Base-by-base conservation (phyloP, 1,139 yeast genomes). In the Diutina catenulata region DNA sequence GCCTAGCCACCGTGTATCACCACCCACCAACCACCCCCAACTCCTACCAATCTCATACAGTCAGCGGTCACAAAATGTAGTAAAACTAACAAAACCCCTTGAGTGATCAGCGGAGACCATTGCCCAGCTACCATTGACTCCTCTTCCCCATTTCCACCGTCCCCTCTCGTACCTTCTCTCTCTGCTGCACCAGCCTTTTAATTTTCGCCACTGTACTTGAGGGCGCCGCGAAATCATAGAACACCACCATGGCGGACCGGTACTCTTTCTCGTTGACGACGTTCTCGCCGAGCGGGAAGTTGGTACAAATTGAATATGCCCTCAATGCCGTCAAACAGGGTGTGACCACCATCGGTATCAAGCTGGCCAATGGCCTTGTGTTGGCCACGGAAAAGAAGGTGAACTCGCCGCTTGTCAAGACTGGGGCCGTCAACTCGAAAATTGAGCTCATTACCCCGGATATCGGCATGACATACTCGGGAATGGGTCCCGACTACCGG, bases 401-500 rank as follows among this genome's bases (percentile, higher is more conserved):
- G 36, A 74, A 80, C 39, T 86, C 96, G 8, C 68, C 81, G 19
- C 71, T 93, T 47, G 72, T 87, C 45, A 78, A 84, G 49, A 64
- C 74, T 24, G 94, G 82, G 40, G 35, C 35, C 25, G 74, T 87
- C 40, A 70, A 82, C 44, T 71, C 80, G 40, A 93, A 93, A 56
- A 80, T 93, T 31, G 81, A 86, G 40, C 64, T 76, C 42, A 75
- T 93, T 50, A 87, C 98, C 2, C 98, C 98, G 29, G 87, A 91
- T 54, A 84, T 91, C 47, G 98, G 97, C 42, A 86, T 91, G 74
- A 87, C 94, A 4, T 93, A 93, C 62, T 75, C 95, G 14, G 99
- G 99, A 22, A 88, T 93, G 97, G 98, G 98, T 11, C 98, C 99
- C 16, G 99, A 93, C 59, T 93, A 83, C 66, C 72, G 99, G 47